Evolutionary conservation across 371 early-diverging fungal genomes (phyloP).

Genomic region (Gilbertella persicaria): DNA sequence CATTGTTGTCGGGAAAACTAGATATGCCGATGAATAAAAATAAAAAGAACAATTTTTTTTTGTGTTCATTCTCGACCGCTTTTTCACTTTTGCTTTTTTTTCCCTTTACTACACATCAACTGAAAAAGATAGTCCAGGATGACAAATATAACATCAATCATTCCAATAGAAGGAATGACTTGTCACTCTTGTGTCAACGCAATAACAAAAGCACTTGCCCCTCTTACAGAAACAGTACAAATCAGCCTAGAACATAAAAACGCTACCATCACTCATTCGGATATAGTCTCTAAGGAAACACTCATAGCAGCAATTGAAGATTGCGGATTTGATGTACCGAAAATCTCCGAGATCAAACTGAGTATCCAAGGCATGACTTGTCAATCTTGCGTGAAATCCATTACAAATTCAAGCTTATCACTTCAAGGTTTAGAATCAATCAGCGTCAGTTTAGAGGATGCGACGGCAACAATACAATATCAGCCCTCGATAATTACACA

Average conservation of each 20-base stretch:
- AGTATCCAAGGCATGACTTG: conserved; percentile 81
- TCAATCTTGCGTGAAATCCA: conserved; percentile 73
- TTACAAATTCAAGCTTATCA: conserved; percentile 42
- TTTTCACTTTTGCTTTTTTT: conserved; percentile 4
- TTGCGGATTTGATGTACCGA: conserved; percentile 34
- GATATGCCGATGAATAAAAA: neutral
- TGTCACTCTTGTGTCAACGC: conserved; percentile 81
- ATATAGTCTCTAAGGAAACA: neutral
- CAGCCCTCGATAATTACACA: conserved; percentile 19
- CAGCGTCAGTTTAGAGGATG: conserved; percentile 51
- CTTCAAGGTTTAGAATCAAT: conserved; percentile 8
- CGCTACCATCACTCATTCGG: conserved; percentile 37
- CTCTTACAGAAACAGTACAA: neutral
- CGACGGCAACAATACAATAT: conserved; percentile 46
- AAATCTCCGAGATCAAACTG: conserved; percentile 4
- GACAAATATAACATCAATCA: conserved; percentile 10
- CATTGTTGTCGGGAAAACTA: neutral
- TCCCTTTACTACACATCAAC: neutral
- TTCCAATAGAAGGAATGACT: conserved; percentile 67
- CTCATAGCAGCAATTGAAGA: conserved; percentile 47
- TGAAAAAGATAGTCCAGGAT: neutral
- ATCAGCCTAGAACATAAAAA: conserved; percentile 56
- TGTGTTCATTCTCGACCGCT: neutral
- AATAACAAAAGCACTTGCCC: conserved; percentile 51
- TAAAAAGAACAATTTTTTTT: neutral